Evolutionary conservation across 73 alveolate genomes (phyloP), one percentile per base, ranked within the genome.

Genomic region (Paramecium sonneborni): DNA sequence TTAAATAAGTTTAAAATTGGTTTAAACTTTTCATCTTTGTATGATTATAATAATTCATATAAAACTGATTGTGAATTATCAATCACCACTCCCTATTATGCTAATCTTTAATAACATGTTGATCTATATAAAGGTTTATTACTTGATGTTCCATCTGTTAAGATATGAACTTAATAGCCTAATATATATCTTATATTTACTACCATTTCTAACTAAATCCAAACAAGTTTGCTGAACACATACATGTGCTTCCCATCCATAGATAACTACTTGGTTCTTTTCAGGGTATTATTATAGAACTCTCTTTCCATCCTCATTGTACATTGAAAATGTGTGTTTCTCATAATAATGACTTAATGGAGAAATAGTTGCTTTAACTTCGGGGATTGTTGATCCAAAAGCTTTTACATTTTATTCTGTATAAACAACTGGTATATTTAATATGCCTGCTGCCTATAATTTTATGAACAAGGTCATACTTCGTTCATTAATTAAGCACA

Each of bases 81-180:
- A 1, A 86, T n/a, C 14, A 57, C 15, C 15, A 46, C 15, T 14
- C 15, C 12, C 57, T 46, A 15, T 46, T 46, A 46, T 3, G 57
- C 57, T 46, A 86, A 38, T 57, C 93, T 41, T 57, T 86, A 23
- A 86, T 58, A 86, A 3, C 86, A 57, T 26, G 93, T 57, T 30
- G 86, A 28, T 57, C 93, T 86, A 34, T 86, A 70, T 28, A 86
- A 34, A 0, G 85, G 57, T 37, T 57, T 57, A 30, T 58, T 86
- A 35, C 93, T 86, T 32, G 93, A 58, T 35, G 84, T 86, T 30
- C 93, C 93, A 86, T 86, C 93, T 6, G 93, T 57, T 85, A 86
- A 86, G 28, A 86, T 38, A 57, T 86, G 93, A 30, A 86, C 93
- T 55, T 69, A 37, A 69, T 57, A 86, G n/a, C 69, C 58, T 46